Base-by-base conservation (phyloP, 768 basidiomycete genomes). In the Suillus subluteus region DNA sequence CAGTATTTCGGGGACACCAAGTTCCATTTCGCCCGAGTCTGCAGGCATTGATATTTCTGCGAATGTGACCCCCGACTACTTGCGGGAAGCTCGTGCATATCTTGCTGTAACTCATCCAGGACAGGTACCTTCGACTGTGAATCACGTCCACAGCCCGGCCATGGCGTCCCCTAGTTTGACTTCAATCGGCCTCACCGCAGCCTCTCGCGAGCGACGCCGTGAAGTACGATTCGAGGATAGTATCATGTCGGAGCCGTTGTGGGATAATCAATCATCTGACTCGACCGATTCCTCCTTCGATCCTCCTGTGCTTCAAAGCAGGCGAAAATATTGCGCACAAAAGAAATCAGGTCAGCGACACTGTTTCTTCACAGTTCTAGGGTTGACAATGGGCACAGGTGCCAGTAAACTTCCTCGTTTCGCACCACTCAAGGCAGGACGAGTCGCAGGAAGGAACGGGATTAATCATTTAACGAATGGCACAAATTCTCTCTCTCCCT, bases 191-290 rank as follows among this genome's bases (percentile, higher is more conserved):
- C 71, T 79, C 44, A 70, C 74, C 30, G 2, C 69, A 4, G 71
- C 75, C 26, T 74, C 71, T 30, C 72, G 67, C 50, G 77, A 68
- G 16, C 76, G 71, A 35, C 74, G 73, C n/a, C 76, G 76, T 7
- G 76, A 77, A 64, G 76, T 77, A 21, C 73, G 77, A 21, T 77
- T 77, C 32, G 76, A 79, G 38, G 76, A 77, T 7, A 79, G 71
- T 54, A 77, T 77, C 26, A 70, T 77, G 64, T 55, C 72, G 18
- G 76, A 79, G 58, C 44, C 72, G 35, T 68, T 56, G 16, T 77
- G 77, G 76, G 78, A 75, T 18, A 68, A 72, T 3, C 73, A 69
- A 40, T 79, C 76, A 43, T 67, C 74, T 26, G 41, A 50, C 13
- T 79, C 76, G 59, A 76, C 74, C 11, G 70, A 74, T 43, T 69